Evolutionary conservation across 805 yeast species (phyloP).

Genomic region (Nakazawaea peltata): DNA sequence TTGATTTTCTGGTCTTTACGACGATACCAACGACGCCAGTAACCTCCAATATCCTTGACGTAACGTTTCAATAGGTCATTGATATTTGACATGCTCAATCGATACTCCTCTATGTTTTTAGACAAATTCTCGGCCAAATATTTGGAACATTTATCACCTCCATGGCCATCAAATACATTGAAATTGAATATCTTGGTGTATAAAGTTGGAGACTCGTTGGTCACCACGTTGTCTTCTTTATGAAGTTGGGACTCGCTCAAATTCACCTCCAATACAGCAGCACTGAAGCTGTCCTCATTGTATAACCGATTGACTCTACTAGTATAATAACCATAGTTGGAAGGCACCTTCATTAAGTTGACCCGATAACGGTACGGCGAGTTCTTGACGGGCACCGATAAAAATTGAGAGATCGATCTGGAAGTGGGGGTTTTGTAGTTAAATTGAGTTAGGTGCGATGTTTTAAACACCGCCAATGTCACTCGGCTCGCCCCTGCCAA

Average conservation of each 20-base stretch:
- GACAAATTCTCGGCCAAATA: conserved; percentile 50
- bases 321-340: conserved; percentile 70
- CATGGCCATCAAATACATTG: conserved; percentile 91
- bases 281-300: conserved; percentile 78
- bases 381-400: conserved; percentile 17
- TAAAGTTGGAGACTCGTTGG: conserved; percentile 1
- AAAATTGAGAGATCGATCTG: conserved; percentile 20
- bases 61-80: conserved; percentile 45
- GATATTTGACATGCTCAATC: conserved; percentile 23
- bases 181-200: conserved; percentile 48
- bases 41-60: conserved; percentile 58
- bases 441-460: too few relatives aligned
- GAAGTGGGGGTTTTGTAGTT: too few relatives aligned
- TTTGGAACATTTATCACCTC: conserved; percentile 69
- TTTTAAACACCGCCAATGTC: too few relatives aligned
- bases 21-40: conserved; percentile 75
- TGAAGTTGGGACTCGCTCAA: conserved; percentile 11
- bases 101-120: conserved; percentile 39
- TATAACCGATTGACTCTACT: conserved; percentile 67
- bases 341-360: conserved; percentile 56
- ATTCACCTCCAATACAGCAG: conserved; percentile 30
- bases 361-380: conserved; percentile 33
- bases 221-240: conserved; percentile 10
- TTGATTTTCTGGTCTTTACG: conserved; percentile 24
- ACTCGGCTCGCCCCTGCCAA: too few relatives aligned